A percentile compares a stretch with the other conserved stretches of the same genome.
Evolutionary conservation across 495 filamentous ascomycete genomes (phyloP).

Genomic region (Trypethelium eluteriae): DNA sequence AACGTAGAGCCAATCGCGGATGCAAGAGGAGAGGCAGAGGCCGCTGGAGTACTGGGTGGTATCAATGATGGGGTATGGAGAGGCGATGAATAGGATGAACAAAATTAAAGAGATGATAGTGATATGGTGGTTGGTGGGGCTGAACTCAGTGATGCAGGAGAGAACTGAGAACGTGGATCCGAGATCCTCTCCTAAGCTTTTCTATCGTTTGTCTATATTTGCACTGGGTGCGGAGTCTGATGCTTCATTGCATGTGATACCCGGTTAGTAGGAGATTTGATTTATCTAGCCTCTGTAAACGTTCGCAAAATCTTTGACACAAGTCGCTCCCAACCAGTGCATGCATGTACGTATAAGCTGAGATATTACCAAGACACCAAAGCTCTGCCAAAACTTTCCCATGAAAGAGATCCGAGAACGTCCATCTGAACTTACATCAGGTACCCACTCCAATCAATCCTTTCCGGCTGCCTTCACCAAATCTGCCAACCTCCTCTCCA

Average conservation of each 20-base stretch:
- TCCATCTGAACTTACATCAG: not conserved
- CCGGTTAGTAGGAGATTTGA: not conserved
- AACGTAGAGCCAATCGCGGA: not conserved
- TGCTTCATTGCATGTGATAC: not conserved
- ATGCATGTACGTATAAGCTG: not conserved
- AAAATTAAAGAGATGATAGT: not conserved
- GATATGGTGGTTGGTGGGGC: not conserved
- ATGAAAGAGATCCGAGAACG: not conserved
- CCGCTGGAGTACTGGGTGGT: not conserved
- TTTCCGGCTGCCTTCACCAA: slow-evolving; percentile 42
- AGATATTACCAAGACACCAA: not conserved
- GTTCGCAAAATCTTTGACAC: not conserved
- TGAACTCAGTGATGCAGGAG: not conserved
- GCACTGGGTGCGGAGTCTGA: not conserved
- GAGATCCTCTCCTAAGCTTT: too few relatives aligned
- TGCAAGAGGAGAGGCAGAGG: not conserved
- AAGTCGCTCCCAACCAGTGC: not conserved
- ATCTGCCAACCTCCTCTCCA: slow-evolving; percentile 61
- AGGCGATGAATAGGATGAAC: not conserved
- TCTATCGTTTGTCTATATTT: not conserved
- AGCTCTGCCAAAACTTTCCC: not conserved
- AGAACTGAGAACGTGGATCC: not conserved
- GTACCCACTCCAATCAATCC: not conserved
- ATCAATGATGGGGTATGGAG: not conserved
- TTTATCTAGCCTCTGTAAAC: not conserved